Base-by-base conservation (phyloP, 495 filamentous ascomycete species). In the Alectoria sarmentosa region DNA sequence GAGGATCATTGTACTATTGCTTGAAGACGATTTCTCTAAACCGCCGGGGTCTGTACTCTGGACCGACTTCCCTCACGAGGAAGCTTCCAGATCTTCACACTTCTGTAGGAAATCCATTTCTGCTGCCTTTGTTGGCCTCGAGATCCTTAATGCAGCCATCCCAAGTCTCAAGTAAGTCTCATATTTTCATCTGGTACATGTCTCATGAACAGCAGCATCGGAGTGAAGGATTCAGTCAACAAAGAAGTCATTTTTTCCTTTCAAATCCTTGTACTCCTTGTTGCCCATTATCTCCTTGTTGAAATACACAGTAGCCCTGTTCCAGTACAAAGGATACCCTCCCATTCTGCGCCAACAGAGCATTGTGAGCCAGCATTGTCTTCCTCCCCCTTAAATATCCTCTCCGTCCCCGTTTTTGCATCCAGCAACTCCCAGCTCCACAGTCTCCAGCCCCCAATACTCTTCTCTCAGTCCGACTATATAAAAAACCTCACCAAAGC, bases 311-410 rank as follows among this genome's bases (percentile, higher is more conserved):
- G 32, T 30, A 13, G 26, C 28, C 49, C 30, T 54, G 49, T 30
- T 54, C 28, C 49, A 19, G 28, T 17, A 32, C 49, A 54, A 54
- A 54, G 49, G 5, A 30, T 28, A 15, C 11, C 7, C 26, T 52
- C 30, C 4, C 48, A 49, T 4, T 23, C 46, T 1, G 0, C 4
- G 4, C 19, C 49, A 8, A 54, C 49, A 54, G 32, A 54, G 49
- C 49, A 54, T 54, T 54, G 28, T 54, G 49, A 54, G 15, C 49
- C 49, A 19, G 28, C 49, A 54, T 32, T 54, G 49, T 32, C 23
- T 30, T 54, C 15, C 49, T 13, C 4, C 2, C 28, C 28, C 28
- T 54, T 32, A 54, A 17, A 19, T 17, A 54, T 4, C 14, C 15
- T 6, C 49, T 2, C 2, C 5, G 1, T 8, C 49, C 28, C 28